Conservation (phyloP, 305 asterid genomes). For the Solanum aculeatissimum region DNA sequence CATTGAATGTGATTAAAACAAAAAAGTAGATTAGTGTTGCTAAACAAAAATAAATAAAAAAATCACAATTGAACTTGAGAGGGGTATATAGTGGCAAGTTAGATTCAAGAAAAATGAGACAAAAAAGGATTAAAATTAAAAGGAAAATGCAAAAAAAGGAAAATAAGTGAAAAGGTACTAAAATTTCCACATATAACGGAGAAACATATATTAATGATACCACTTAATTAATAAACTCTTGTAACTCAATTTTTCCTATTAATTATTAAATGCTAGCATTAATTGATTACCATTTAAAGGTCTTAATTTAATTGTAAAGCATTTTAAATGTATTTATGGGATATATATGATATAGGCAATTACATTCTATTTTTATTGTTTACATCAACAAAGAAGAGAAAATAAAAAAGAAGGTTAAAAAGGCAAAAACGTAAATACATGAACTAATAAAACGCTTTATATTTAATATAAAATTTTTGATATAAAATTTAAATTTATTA, state of each 20-base stretch:
- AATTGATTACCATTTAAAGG: neutral
- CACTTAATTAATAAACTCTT: conserved; percentile 1
- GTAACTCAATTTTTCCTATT: neutral
- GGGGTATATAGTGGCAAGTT: neutral
- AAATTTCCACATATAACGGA: neutral
- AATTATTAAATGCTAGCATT: neutral
- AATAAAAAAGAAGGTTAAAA: neutral
- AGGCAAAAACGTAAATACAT: neutral
- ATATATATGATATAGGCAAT: neutral
- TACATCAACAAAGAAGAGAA: neutral
- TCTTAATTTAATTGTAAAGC: neutral
- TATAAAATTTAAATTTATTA: too few relatives aligned
- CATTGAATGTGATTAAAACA: neutral
- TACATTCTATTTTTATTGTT: neutral
- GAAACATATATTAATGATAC: neutral
- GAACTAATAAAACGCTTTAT: neutral
- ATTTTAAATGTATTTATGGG: neutral
- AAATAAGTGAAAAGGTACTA: neutral
- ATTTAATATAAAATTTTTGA: too few relatives aligned
- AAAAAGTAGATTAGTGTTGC: neutral
- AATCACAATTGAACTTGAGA: neutral
- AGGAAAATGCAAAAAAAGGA: neutral
- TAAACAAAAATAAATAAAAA: neutral
- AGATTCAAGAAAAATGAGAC: neutral
- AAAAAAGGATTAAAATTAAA: neutral